phyloP scores from a whole-genome alignment of 2,329 filamentous ascomycete species.

The Teratosphaeria epicoccoides region DNA sequence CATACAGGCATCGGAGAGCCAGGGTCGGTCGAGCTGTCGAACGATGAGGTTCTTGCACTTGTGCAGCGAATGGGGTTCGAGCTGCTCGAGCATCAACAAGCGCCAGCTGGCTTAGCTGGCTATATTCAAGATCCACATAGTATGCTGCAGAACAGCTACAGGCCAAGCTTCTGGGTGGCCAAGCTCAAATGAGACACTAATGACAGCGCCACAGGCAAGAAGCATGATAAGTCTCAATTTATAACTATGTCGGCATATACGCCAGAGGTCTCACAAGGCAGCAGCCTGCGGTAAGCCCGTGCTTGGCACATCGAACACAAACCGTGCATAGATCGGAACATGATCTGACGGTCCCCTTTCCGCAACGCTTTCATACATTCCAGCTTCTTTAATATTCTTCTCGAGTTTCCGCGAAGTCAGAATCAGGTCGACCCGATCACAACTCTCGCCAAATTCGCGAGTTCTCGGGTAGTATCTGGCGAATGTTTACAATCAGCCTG shows the following conservation, averaged over 20 bases:
- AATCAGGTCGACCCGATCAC: conserved; percentile 45
- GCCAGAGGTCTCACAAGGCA: background rate
- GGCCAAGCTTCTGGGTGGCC: conserved; percentile 74
- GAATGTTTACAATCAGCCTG: background rate
- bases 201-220: too few species aligned
- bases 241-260: background rate
- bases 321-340: conserved; percentile 38
- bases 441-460: conserved; percentile 38
- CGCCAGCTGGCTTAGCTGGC: conserved; percentile 52
- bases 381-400: conserved; percentile 27
- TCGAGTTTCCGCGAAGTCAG: conserved; percentile 34
- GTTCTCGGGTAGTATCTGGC: conserved; percentile 41
- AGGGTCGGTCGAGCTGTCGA: conserved; percentile 78
- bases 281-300: background rate
- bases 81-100: conserved; percentile 43
- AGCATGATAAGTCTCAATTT: too few species aligned
- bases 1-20: conserved; percentile 60
- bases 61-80: conserved; percentile 66
- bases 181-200: background rate
- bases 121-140: conserved; percentile 80
- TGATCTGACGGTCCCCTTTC: conserved; percentile 46
- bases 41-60: conserved; percentile 75
- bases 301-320: conserved; percentile 6
- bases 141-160: conserved; percentile 77
- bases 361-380: conserved; percentile 31